phyloP scores from a whole-genome alignment of 305 asterid genomes.

The Solanum chacoense region DNA sequence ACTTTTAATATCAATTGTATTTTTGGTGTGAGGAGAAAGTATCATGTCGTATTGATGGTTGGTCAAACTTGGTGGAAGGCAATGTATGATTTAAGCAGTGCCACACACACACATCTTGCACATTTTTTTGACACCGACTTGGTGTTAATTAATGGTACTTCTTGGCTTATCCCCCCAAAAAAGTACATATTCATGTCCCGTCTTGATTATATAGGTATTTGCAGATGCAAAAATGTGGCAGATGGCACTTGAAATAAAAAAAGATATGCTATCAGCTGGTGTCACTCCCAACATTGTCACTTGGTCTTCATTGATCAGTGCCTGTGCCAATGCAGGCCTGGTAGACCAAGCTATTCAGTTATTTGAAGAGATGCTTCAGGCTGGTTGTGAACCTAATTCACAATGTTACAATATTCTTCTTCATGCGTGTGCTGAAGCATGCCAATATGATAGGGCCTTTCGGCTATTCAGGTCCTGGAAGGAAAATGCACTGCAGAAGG shows the following conservation, averaged over 20 bases:
- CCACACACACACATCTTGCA: neutral
- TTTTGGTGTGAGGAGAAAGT: neutral
- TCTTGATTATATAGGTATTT: conserved; percentile 61
- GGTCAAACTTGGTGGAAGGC: neutral
- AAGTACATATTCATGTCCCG: conserved; percentile 3
- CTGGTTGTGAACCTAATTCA: conserved; percentile 67
- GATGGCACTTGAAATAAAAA: conserved; percentile 67
- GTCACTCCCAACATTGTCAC: conserved; percentile 68
- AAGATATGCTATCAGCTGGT: conserved; percentile 68
- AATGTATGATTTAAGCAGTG: neutral
- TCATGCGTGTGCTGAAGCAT: conserved; percentile 81
- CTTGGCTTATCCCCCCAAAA: neutral
- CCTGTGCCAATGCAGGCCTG: conserved; percentile 88
- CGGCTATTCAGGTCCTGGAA: conserved; percentile 81
- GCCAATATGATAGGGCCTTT: conserved; percentile 91
- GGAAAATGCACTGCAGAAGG: conserved; percentile 35
- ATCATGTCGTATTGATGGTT: neutral
- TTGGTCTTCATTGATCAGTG: conserved; percentile 87
- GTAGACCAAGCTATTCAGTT: conserved; percentile 60
- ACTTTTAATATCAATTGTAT: neutral
- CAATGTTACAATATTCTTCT: conserved; percentile 82
- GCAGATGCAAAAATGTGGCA: conserved; percentile 94
- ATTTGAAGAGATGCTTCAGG: conserved; percentile 82
- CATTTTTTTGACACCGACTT: neutral
- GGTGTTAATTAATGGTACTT: neutral